Evolutionary conservation across 352 stramenopile genomes (phyloP), one percentile per base, ranked within the genome.

Genomic region (Pythium phragmiticola): DNA sequence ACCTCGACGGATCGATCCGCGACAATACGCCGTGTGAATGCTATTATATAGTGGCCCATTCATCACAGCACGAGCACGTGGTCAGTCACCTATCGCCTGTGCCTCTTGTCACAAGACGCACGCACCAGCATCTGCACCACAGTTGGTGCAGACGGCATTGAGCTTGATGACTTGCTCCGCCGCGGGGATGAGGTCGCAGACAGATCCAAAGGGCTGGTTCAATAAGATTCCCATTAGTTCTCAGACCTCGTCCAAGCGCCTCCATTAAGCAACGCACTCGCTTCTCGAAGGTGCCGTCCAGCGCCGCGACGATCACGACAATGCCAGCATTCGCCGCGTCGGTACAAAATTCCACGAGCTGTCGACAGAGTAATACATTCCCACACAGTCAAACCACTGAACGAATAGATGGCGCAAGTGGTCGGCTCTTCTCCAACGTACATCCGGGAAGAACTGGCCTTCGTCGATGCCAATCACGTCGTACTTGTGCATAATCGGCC

Each of bases 391-490:
- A n/a, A 34, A 36, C 47, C 12, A 54, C 30, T 37, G 26, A 30
- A 30, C 26, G 4, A 30, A 30, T 30, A 5, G 26, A 30, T 30
- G 3, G 26, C 26, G 2, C 26, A 30, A 5, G 26, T 30, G 26
- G 26, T 30, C 26, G 26, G 26, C 26, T 5, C 26, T 30, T 30
- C 26, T 30, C 26, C 26, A 45, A 72, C 47, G 47, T 66, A 90
- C 80, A 33, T 95, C 87, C 5, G 80, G 76, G 67, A 92, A 94
- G 69, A 95, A 95, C 69, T 95, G 87, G 53, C 83, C 87, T 68
- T 95, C 87, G 54, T 95, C 87, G 54, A 95, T 91, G 49, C 82
- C 84, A 55, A 95, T 92, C 36, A 95, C 87, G 59, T 95, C 84
- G 59, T 77, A 87, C n/a, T 88, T 75, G 36, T 82, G 58, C 51